Percentiles rank a stretch among this genome's conserved stretches.
Conservation (phyloP, 768 basidiomycete genomes). For the Kondoa malvinella region DNA sequence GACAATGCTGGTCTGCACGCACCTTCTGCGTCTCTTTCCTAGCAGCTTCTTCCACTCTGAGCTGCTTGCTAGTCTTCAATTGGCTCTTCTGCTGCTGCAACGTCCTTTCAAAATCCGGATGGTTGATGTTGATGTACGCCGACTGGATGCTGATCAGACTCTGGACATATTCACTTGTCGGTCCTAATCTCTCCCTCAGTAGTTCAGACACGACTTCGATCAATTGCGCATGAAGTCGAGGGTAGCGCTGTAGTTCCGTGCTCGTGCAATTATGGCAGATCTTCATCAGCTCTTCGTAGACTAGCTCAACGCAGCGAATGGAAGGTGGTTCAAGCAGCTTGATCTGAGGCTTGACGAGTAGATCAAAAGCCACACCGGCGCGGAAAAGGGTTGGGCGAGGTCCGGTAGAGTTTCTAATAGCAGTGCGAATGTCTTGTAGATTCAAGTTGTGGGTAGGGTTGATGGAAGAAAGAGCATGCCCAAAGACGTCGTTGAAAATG, state of each 20-base stretch:
- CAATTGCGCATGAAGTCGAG: slow-evolving; percentile 73
- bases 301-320: slow-evolving; percentile 86
- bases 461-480: slow-evolving; percentile 70
- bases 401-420: slow-evolving; percentile 94
- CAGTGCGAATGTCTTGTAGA: slow-evolving; percentile 87
- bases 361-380: slow-evolving; percentile 88
- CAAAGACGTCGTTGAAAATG: slow-evolving; percentile 98
- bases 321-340: slow-evolving; percentile 87
- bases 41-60: slow-evolving; percentile 3
- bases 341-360: slow-evolving; percentile 95
- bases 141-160: slow-evolving; percentile 93
- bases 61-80: not conserved
- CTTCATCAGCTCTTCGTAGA: slow-evolving; percentile 97
- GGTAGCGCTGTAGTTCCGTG: slow-evolving; percentile 91
- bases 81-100: slow-evolving; percentile 31
- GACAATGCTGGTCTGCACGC: not conserved
- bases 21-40: slow-evolving; percentile 3
- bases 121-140: slow-evolving; percentile 98
- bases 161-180: slow-evolving; percentile 89
- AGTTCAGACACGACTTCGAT: slow-evolving; percentile 96
- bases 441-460: slow-evolving; percentile 82
- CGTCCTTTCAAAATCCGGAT: slow-evolving; percentile 77
- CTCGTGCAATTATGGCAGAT: slow-evolving; percentile 95
- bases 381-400: slow-evolving; percentile 91
- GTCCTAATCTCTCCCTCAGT: slow-evolving; percentile 80